phyloP scores from a whole-genome alignment of 768 basidiomycete genomes.

The Termitomyces sp. region DNA sequence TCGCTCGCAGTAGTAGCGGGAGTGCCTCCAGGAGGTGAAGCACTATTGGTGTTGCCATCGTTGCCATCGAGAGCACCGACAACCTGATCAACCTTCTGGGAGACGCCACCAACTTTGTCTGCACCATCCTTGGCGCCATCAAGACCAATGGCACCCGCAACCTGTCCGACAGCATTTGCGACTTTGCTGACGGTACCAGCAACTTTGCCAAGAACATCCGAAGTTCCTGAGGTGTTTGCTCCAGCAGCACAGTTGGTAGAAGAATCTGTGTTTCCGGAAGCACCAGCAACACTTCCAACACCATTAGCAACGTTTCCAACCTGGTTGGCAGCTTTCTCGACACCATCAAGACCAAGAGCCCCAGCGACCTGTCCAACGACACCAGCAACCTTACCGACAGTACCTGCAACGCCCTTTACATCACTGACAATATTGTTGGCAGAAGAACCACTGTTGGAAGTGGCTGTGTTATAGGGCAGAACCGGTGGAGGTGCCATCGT shows the following conservation, averaged over 20 bases:
- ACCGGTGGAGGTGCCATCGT: neutral
- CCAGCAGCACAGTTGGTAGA: too few relatives aligned
- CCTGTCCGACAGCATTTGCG: too few relatives aligned
- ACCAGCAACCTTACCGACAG: constrained; percentile 1
- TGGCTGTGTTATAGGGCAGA: neutral
- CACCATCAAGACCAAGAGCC: neutral
- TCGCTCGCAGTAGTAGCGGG: neutral
- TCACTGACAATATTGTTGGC: neutral
- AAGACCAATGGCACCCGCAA: too few relatives aligned
- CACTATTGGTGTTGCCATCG: neutral
- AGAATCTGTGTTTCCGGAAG: too few relatives aligned
- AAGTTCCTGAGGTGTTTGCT: too few relatives aligned
- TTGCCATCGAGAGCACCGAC: neutral
- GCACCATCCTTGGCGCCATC: neutral
- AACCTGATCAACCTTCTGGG: neutral
- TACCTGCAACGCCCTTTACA: neutral
- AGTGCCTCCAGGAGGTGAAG: neutral
- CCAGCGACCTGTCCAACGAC: too few relatives aligned
- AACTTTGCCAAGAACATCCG: too few relatives aligned
- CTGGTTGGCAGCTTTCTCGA: neutral
- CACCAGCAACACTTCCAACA: too few relatives aligned
- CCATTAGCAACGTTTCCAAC: neutral
- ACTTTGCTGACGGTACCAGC: too few relatives aligned
- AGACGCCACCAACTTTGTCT: neutral
- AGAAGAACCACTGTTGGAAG: neutral